Evolutionary conservation across 2,329 filamentous ascomycete genomes (phyloP).

Genomic region (Phialemonium atrogriseum): DNA sequence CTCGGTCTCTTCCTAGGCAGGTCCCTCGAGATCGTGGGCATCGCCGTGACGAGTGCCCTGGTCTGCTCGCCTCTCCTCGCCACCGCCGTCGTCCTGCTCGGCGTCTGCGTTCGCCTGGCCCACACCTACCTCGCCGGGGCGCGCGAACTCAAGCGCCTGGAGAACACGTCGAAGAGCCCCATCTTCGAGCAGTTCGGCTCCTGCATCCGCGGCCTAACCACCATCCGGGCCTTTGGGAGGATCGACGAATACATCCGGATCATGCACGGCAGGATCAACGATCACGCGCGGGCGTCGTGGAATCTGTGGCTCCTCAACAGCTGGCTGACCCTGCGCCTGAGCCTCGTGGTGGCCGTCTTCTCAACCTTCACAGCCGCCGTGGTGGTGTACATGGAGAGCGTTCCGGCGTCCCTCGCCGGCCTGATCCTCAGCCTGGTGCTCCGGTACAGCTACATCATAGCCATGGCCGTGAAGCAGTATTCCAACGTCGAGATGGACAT

Average conservation of each 20-base stretch:
- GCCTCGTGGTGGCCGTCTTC: slow-evolving; percentile 60
- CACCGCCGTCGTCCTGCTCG: slow-evolving; percentile 49
- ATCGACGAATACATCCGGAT: slow-evolving; percentile 54
- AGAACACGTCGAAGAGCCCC: slow-evolving; percentile 68
- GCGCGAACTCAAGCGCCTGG: slow-evolving; percentile 67
- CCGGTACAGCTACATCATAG: slow-evolving; percentile 55
- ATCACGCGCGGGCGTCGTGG: slow-evolving; percentile 57
- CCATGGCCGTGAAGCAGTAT: slow-evolving; percentile 60
- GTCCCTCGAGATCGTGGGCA: slow-evolving; percentile 53
- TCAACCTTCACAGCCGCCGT: slow-evolving; percentile 55
- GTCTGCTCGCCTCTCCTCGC: slow-evolving; percentile 61
- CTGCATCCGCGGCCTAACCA: slow-evolving; percentile 62
- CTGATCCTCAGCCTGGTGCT: slow-evolving; percentile 69
- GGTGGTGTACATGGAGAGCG: slow-evolving; percentile 50
- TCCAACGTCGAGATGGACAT: slow-evolving; percentile 67
- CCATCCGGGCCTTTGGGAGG: slow-evolving; percentile 70
- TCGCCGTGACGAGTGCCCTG: slow-evolving; percentile 58
- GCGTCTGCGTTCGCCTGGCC: slow-evolving; percentile 49
- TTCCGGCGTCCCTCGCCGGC: slow-evolving; percentile 64
- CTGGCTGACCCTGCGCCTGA: slow-evolving; percentile 70
- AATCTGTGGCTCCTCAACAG: slow-evolving; percentile 66
- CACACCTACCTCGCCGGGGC: slow-evolving; percentile 60
- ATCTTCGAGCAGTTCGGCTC: slow-evolving; percentile 75
- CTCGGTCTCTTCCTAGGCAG: slow-evolving; percentile 52
- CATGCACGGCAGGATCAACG: slow-evolving; percentile 64